Conservation (phyloP, 768 basidiomycete genomes). For the Suillus plorans region DNA sequence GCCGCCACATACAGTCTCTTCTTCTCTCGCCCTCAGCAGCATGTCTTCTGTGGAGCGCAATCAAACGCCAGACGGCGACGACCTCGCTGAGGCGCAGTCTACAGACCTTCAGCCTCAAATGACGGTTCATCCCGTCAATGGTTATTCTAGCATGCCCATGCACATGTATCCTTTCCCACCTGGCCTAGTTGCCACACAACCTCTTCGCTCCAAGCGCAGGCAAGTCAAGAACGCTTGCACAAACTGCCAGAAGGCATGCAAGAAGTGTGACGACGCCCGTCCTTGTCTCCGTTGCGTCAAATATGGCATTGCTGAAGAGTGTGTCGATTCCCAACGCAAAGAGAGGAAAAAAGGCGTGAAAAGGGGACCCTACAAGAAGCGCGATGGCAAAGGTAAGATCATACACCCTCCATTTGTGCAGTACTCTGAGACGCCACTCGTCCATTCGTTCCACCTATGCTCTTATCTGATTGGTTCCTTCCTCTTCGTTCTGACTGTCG, state of each 20-base stretch:
- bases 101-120: slow-evolving; percentile 45
- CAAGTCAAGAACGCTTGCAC: slow-evolving; percentile 93
- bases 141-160: slow-evolving; percentile 55
- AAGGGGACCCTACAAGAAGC: slow-evolving; percentile 92
- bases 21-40: slow-evolving; percentile 32
- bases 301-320: slow-evolving; percentile 85
- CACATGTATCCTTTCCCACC: slow-evolving; percentile 71
- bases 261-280: slow-evolving; percentile 89
- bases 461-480: slow-evolving; percentile 5
- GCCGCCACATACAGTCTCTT: slow-evolving; percentile 33
- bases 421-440: slow-evolving; percentile 12
- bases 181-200: slow-evolving; percentile 43
- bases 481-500: slow-evolving; percentile 41
- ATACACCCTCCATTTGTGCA: slow-evolving; percentile 17
- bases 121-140: slow-evolving; percentile 49
- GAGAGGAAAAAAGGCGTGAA: slow-evolving; percentile 89
- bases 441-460: not conserved
- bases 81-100: slow-evolving; percentile 33
- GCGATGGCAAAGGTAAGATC: slow-evolving; percentile 81
- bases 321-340: slow-evolving; percentile 88
- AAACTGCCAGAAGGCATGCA: slow-evolving; percentile 88
- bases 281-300: slow-evolving; percentile 93
- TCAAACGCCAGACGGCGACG: slow-evolving; percentile 41
- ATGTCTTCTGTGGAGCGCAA: slow-evolving; percentile 41
- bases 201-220: slow-evolving; percentile 71